A percentile compares a stretch with the other conserved stretches of the same genome.
phyloP scores from a whole-genome alignment of 139 green algal genomes.

The Closterium sp. region DNA sequence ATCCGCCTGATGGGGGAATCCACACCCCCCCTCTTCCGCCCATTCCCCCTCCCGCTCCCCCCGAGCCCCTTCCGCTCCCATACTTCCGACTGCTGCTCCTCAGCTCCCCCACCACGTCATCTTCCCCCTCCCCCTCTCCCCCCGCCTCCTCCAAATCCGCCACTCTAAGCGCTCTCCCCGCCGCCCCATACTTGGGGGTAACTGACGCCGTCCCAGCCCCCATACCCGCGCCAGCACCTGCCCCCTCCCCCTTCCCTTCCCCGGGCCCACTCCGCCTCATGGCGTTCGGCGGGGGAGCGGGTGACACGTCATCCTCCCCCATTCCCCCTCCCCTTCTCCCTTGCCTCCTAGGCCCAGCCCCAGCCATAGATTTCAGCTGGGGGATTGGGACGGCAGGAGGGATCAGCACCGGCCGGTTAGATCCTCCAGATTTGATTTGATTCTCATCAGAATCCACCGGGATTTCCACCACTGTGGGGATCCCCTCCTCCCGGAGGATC shows the following conservation, averaged over 20 bases:
- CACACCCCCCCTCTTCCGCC: background rate
- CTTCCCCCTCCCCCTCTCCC: background rate
- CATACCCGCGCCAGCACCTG: background rate
- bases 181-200: background rate
- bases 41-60: background rate
- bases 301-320: background rate
- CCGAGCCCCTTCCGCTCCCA: background rate
- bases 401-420: background rate
- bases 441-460: background rate
- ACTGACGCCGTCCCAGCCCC: background rate
- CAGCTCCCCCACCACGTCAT: background rate
- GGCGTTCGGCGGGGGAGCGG: background rate
- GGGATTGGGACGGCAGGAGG: background rate
- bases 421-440: background rate
- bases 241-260: background rate
- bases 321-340: background rate
- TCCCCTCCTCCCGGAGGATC: background rate
- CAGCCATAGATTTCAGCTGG: background rate
- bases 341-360: background rate
- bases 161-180: background rate
- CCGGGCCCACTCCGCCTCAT: background rate
- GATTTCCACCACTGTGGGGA: background rate
- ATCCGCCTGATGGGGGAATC: background rate
- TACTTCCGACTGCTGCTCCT: background rate
- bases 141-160: background rate